Percentiles rank a stretch among this genome's conserved stretches.
These are phyloP conservation scores for Inga leiocalycina DNA, from an alignment of 306 rosid species.

Conservation along the genomic window DNA sequence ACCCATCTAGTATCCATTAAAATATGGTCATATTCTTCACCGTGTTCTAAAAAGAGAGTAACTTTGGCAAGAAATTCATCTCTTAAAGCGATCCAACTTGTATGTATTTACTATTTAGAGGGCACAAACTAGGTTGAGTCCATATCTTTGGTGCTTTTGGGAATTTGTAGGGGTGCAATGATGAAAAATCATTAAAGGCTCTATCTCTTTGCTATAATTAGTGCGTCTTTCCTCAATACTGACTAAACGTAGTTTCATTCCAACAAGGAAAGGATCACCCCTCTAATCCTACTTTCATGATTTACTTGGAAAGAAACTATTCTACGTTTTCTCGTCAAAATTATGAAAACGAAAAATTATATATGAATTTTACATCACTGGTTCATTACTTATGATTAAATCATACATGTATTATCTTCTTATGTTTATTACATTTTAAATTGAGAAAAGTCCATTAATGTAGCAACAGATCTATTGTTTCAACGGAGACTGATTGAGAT, in stretches of 20 bases:
- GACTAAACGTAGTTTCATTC: slow-evolving; percentile 9
- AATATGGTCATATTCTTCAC: not conserved
- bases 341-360: not conserved
- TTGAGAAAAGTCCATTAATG: not conserved
- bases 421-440: not conserved
- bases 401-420: not conserved
- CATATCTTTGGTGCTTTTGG: not conserved
- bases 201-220: slow-evolving; percentile 16
- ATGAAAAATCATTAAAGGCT: slow-evolving; percentile 32
- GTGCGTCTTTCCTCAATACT: slow-evolving; percentile 24
- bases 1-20: not conserved
- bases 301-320: not conserved
- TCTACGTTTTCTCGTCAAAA: not conserved
- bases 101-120: not conserved
- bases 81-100: not conserved
- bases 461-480: not conserved
- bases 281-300: not conserved
- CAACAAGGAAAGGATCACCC: not conserved
- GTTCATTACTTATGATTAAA: not conserved
- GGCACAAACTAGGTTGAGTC: not conserved
- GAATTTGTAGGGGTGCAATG: not conserved
- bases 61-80: slow-evolving; percentile 7
- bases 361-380: not conserved
- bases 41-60: not conserved
- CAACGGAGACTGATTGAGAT: not conserved